A percentile compares a stretch with the other conserved stretches of the same genome.
These are phyloP conservation scores for Suillus ampliporus DNA, from an alignment of 768 basidiomycete species.

Conservation along the genomic window DNA sequence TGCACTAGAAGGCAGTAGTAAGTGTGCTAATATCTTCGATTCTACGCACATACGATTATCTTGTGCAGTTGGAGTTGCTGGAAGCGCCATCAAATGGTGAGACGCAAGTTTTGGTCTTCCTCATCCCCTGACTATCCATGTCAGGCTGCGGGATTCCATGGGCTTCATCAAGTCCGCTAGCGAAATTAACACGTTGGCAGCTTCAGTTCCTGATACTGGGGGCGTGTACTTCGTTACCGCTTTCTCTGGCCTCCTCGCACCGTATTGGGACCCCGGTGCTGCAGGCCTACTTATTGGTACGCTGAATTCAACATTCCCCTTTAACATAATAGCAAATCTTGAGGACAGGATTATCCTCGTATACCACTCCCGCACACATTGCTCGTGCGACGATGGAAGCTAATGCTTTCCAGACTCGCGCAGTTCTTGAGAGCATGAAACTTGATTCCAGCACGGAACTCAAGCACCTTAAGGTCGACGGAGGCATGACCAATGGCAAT, in stretches of 20 bases:
- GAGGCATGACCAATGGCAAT: slow-evolving; percentile 97
- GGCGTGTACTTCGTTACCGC: slow-evolving; percentile 98
- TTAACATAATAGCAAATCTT: neutral
- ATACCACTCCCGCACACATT: slow-evolving; percentile 92
- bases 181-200: slow-evolving; percentile 88
- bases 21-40: slow-evolving; percentile 36
- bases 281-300: slow-evolving; percentile 83
- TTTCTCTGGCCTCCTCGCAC: slow-evolving; percentile 94
- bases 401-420: slow-evolving; percentile 94
- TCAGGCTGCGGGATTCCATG: slow-evolving; percentile 89
- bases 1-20: slow-evolving; percentile 93
- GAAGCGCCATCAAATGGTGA: slow-evolving; percentile 91
- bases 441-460: slow-evolving; percentile 83
- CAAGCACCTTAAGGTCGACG: slow-evolving; percentile 91
- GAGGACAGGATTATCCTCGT: slow-evolving; percentile 71
- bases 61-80: slow-evolving; percentile 83
- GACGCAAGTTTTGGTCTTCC: slow-evolving; percentile 14
- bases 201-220: slow-evolving; percentile 75
- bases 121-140: slow-evolving; percentile 5
- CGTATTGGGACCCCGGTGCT: slow-evolving; percentile 96
- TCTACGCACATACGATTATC: slow-evolving; percentile 8
- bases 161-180: slow-evolving; percentile 75
- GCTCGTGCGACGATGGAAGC: slow-evolving; percentile 96
- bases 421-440: slow-evolving; percentile 95
- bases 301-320: slow-evolving; percentile 11